Base-by-base conservation (phyloP, 2,329 filamentous ascomycete genomes). In the Graphiopsis chlorocephala region DNA sequence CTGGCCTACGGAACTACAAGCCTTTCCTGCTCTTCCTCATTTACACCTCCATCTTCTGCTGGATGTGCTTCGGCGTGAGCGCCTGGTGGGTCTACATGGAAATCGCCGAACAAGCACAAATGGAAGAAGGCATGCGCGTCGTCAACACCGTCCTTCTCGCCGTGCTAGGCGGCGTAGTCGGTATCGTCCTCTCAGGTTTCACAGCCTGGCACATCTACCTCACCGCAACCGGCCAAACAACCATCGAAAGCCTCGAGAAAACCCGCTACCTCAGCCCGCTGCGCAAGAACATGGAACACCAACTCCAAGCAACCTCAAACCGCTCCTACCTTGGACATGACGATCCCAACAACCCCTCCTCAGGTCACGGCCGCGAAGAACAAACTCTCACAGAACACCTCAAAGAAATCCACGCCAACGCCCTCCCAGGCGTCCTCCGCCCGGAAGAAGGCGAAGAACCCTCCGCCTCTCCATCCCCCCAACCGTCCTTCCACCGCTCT, bases 221-320 rank as follows among this genome's bases (percentile, higher is more conserved):
- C 1, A 91, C 92, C 1, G 80, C 85, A 62, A 85, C 86, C 28
- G 92, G 92, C 3, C 88, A 96, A 78, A 99, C 95, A 0, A 99
- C 95, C 3, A 97, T 99, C 65, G 95, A 99, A 77, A 96, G 90
- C 72, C 81, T 99, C 66, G 95, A 99, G 78, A 97, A 95, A 82
- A 98, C 94, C 1, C 86, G 95, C 63, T 99, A 99, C 78, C 85
- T 97, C 8, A 92, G 90, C 11, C 92, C 92, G 0, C 76, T 97
- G 66, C 86, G 90, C 64, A 88, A 87, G 74, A 85, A 85, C 57
- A 85, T 94, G 74, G 66, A 68, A 33, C 65, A 71, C 23, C 66
- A 66, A 29, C 53, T 66, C 20, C 52, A 66, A 29, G 31, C 66
- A 4, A 59, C 64, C 20, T 45, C 38, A 45, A 31, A 31, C 50